These are phyloP conservation scores for Neopestalotiopsis rosae DNA, from an alignment of 2,329 filamentous ascomycete species.

Conservation along the genomic window DNA sequence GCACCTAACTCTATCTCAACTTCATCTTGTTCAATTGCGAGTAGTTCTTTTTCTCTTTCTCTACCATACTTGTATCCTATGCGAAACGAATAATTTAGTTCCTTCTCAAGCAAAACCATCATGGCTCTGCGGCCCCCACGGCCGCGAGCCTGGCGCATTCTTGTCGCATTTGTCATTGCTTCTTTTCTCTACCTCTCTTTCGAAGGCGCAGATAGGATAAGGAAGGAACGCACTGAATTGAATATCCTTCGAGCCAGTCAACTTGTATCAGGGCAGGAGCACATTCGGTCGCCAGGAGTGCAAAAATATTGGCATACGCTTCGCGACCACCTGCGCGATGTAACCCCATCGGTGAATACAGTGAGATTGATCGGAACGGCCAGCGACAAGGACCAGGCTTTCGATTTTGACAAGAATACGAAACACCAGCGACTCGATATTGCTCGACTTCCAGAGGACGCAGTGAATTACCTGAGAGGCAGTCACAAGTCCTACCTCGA, in stretches of 20 bases:
- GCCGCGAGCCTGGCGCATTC: constrained; percentile 4
- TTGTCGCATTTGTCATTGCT: neutral
- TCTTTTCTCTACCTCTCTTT: neutral
- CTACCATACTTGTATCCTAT: neutral
- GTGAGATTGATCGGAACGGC: constrained; percentile 12
- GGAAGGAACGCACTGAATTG: neutral
- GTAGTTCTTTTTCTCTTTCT: neutral
- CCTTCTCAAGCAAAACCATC: neutral
- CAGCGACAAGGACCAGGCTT: constrained; percentile 20
- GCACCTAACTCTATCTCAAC: too few relatives aligned
- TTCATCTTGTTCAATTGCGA: too few relatives aligned
- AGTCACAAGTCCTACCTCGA: constrained; percentile 28
- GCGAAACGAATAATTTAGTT: neutral
- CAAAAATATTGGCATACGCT: constrained; percentile 22
- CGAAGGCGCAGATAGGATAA: neutral
- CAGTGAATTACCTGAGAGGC: constrained; percentile 18
- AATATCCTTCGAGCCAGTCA: neutral
- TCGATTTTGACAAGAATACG: constrained; percentile 15
- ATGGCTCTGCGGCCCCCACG: neutral
- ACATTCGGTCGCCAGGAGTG: constrained; percentile 20
- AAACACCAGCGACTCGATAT: constrained; percentile 22
- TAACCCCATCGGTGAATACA: constrained; percentile 16
- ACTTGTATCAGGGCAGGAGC: neutral
- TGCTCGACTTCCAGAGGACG: constrained; percentile 12
- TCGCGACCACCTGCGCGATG: constrained; percentile 14